These are phyloP conservation scores for Moniliella sp. DNA, from an alignment of 1,284 basidiomycete genomes.

Conservation along the genomic window DNA sequence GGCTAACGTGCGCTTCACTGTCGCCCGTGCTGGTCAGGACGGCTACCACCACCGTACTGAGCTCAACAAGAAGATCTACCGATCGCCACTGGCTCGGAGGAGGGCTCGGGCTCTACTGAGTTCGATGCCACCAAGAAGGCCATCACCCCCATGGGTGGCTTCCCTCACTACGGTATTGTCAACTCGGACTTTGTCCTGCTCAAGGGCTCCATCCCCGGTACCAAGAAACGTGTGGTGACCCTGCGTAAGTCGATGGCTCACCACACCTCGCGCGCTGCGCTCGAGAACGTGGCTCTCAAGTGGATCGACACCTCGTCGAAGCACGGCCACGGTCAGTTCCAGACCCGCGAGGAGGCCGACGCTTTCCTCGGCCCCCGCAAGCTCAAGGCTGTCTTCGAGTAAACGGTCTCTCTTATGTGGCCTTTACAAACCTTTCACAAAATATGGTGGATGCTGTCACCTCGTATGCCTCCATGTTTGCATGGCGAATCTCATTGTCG, in stretches of 20 bases:
- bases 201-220: conserved; percentile 55
- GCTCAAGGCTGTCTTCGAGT: conserved; percentile 11
- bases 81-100: conserved; percentile 60
- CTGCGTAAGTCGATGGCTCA: conserved; percentile 32
- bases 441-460: too few relatives aligned
- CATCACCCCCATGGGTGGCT: conserved; percentile 96
- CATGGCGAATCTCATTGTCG: too few relatives aligned
- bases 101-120: conserved; percentile 66
- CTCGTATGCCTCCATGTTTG: too few relatives aligned
- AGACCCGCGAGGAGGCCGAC: conserved; percentile 81
- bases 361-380: conserved; percentile 60
- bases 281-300: conserved; percentile 94
- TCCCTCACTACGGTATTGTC: conserved; percentile 94
- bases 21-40: conserved; percentile 93
- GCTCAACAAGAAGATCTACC: conserved; percentile 85
- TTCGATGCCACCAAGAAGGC: conserved; percentile 43
- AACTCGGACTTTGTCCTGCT: conserved; percentile 94
- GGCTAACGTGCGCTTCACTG: conserved; percentile 97
- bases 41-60: conserved; percentile 93
- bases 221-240: conserved; percentile 91
- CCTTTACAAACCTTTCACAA: too few relatives aligned
- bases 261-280: conserved; percentile 35
- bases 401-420: too few relatives aligned
- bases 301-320: conserved; percentile 96
- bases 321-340: conserved; percentile 69